Evolutionary conservation across 1,139 yeast genomes (phyloP).

Genomic region (Debaryomycetaceae sp.): DNA sequence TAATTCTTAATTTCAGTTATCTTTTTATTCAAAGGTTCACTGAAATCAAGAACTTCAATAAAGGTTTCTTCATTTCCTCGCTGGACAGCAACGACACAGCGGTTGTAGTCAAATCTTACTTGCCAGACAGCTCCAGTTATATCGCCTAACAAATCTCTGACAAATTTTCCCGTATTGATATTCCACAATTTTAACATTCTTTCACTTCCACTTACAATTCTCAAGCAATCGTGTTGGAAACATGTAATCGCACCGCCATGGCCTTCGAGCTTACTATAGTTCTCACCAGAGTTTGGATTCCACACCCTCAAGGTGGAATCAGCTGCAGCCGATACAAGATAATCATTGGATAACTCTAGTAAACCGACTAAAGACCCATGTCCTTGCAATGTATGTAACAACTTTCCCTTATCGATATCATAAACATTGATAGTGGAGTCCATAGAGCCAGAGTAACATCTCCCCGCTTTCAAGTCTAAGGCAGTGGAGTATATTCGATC

Average conservation of each 20-base stretch:
- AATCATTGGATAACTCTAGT: slow-evolving; percentile 70
- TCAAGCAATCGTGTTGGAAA: slow-evolving; percentile 82
- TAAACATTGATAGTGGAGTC: slow-evolving; percentile 87
- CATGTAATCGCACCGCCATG: slow-evolving; percentile 91
- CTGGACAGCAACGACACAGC: slow-evolving; percentile 94
- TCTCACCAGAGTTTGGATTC: slow-evolving; percentile 80
- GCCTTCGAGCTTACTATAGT: slow-evolving; percentile 70
- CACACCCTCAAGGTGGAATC: slow-evolving; percentile 89
- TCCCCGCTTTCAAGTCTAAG: slow-evolving; percentile 66
- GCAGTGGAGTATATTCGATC: slow-evolving; percentile 87
- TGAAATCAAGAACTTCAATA: slow-evolving; percentile 85
- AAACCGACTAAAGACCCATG: slow-evolving; percentile 90
- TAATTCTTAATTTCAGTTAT: neutral
- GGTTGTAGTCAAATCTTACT: slow-evolving; percentile 76
- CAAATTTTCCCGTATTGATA: slow-evolving; percentile 68
- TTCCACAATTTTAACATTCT: slow-evolving; percentile 81
- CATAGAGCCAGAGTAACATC: slow-evolving; percentile 91
- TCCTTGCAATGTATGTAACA: slow-evolving; percentile 67
- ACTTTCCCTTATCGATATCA: slow-evolving; percentile 77
- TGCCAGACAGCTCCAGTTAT: slow-evolving; percentile 92
- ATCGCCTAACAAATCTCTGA: slow-evolving; percentile 72
- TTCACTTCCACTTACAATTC: slow-evolving; percentile 88
- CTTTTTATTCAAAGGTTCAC: slow-evolving; percentile 29
- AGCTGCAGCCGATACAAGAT: slow-evolving; percentile 94
- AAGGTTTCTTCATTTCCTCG: slow-evolving; percentile 50